Evolutionary conservation across 305 asterid species (phyloP).

Genomic region (Ilex paraguariensis): DNA sequence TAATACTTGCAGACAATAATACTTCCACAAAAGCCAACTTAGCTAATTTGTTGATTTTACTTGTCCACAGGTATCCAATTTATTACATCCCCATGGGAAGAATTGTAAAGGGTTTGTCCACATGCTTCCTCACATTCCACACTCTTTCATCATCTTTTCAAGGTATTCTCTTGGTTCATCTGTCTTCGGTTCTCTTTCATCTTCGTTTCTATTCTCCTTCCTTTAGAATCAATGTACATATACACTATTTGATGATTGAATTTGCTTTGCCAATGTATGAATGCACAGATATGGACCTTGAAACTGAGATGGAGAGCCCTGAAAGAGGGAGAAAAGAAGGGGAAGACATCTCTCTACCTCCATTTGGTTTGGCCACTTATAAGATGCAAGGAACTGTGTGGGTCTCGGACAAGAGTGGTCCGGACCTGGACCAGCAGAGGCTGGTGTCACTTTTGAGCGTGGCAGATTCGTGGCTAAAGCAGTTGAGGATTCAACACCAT

Average conservation of each 20-base stretch:
- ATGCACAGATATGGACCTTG: conserved; percentile 12
- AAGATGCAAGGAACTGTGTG: conserved; percentile 94
- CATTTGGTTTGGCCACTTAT: conserved; percentile 84
- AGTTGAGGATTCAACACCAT: conserved; percentile 81
- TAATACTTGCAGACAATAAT: neutral
- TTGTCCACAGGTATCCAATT: conserved; percentile 75
- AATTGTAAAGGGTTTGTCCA: conserved; percentile 78
- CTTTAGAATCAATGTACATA: neutral
- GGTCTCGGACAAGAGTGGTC: conserved; percentile 58
- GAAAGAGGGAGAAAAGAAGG: conserved; percentile 50
- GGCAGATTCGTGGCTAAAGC: conserved; percentile 98
- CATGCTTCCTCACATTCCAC: conserved; percentile 93
- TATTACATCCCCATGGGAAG: conserved; percentile 91
- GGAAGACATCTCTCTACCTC: conserved; percentile 56
- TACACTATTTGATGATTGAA: too few species aligned
- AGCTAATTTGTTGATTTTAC: conserved; percentile 6
- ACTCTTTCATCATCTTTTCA: conserved; percentile 95
- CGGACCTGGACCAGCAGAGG: conserved; percentile 74
- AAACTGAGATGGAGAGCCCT: conserved; percentile 31
- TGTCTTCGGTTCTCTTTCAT: conserved; percentile 3
- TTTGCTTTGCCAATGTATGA: neutral
- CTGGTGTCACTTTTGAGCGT: conserved; percentile 59
- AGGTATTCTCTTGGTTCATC: conserved; percentile 36
- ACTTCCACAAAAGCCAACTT: neutral
- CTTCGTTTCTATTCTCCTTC: conserved; percentile 6